phyloP scores from a whole-genome alignment of 805 yeast genomes.

The Kodamaea laetipori region DNA sequence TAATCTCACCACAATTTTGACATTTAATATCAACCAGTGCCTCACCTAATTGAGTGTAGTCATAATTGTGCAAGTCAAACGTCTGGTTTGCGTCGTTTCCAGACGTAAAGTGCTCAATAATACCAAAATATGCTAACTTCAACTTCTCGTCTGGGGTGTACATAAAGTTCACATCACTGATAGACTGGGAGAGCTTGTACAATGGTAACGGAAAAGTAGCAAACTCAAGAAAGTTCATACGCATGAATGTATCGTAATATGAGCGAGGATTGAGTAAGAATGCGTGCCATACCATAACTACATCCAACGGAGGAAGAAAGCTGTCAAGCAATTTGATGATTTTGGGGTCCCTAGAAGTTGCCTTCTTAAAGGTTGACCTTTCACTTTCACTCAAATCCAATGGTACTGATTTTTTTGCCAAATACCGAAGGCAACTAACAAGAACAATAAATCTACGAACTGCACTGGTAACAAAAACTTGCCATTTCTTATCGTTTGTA shows the following conservation, averaged over 20 bases:
- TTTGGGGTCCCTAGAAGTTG: neutral
- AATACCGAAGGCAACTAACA: constrained; percentile 19
- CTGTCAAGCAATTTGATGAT: constrained; percentile 4
- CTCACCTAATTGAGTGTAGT: constrained; percentile 7
- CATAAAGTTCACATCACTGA: constrained; percentile 16
- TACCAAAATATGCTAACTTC: constrained; percentile 11
- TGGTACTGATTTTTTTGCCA: neutral
- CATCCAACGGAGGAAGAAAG: constrained; percentile 26
- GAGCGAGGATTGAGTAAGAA: constrained; percentile 23
- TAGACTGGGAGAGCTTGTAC: constrained; percentile 11
- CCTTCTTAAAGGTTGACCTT: constrained; percentile 7
- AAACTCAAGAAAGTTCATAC: constrained; percentile 20
- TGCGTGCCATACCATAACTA: constrained; percentile 28
- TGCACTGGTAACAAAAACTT: constrained; percentile 25
- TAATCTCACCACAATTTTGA: constrained; percentile 17
- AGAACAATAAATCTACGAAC: constrained; percentile 25
- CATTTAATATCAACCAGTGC: constrained; percentile 16
- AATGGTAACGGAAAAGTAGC: constrained; percentile 24
- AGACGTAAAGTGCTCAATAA: constrained; percentile 9
- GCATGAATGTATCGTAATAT: constrained; percentile 18
- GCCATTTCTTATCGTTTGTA: constrained; percentile 21
- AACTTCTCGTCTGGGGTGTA: constrained; percentile 14
- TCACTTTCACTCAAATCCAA: constrained; percentile 5
- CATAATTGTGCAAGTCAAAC: constrained; percentile 6
- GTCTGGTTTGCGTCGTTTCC: constrained; percentile 8